A percentile compares a stretch with the other conserved stretches of the same genome.
Evolutionary conservation across 176 grass and related monocot genomes (phyloP).

Genomic region (Bolboschoenus planiculmis): DNA sequence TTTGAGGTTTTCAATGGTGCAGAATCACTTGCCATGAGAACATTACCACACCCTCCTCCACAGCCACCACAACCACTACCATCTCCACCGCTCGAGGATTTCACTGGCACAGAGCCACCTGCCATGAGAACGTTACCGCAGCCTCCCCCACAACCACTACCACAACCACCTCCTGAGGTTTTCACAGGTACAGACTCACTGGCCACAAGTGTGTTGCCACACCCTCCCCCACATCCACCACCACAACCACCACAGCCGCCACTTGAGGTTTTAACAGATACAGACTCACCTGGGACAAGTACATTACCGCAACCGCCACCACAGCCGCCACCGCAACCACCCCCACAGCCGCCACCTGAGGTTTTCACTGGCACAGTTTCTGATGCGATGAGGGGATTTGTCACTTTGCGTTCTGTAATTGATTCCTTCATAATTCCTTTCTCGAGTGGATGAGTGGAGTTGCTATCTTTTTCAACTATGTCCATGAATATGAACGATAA

Average conservation of each 20-base stretch:
- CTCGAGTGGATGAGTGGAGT: not conserved
- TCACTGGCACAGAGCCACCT: not conserved
- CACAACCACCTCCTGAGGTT: constrained; percentile 4
- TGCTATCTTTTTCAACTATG: not conserved
- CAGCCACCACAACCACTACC: constrained; percentile 12
- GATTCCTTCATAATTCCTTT: not conserved
- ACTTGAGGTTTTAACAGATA: not conserved
- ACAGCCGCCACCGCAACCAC: constrained; percentile 31
- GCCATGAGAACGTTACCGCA: constrained; percentile 4
- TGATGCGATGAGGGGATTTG: not conserved
- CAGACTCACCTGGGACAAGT: not conserved
- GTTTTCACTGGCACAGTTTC: constrained; percentile 15
- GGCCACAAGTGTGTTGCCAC: not conserved
- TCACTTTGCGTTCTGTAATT: constrained; percentile 9
- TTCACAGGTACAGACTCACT: not conserved
- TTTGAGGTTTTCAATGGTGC: not conserved
- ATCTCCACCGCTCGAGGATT: not conserved
- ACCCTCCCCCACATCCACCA: constrained; percentile 6
- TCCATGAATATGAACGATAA: constrained; percentile 27
- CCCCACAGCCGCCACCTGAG: constrained; percentile 13
- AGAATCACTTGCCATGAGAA: not conserved
- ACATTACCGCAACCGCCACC: constrained; percentile 15
- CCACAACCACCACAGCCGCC: constrained; percentile 21
- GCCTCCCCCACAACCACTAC: constrained; percentile 18
- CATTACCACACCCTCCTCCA: not conserved